Conservation (phyloP, 805 yeast genomes). For the Helenozyma baotianmanensis region DNA sequence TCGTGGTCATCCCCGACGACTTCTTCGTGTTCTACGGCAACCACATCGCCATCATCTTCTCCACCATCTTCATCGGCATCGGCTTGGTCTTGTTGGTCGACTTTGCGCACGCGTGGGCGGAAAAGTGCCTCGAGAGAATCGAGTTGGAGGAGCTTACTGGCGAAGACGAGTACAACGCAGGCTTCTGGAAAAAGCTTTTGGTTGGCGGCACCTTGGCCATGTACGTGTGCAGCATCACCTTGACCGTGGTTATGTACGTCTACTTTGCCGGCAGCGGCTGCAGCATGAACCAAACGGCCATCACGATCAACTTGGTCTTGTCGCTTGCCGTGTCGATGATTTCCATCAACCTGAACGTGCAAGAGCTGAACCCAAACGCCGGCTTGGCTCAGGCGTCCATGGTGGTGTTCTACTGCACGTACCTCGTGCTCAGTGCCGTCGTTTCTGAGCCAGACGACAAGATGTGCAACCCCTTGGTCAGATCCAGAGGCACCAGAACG, state of each 20-base stretch:
- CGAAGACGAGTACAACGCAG: constrained; percentile 43
- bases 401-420: constrained; percentile 92
- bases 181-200: constrained; percentile 74
- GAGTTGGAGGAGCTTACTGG: constrained; percentile 65
- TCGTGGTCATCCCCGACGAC: constrained; percentile 71
- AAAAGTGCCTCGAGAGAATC: constrained; percentile 83
- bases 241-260: constrained; percentile 76
- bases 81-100: constrained; percentile 90
- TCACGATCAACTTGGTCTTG: constrained; percentile 67
- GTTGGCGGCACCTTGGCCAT: constrained; percentile 83
- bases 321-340: constrained; percentile 60
- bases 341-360: constrained; percentile 78
- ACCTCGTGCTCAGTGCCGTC: constrained; percentile 85
- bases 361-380: constrained; percentile 89
- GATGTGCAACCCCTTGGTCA: constrained; percentile 83
- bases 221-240: constrained; percentile 69
- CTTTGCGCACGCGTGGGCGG: constrained; percentile 99
- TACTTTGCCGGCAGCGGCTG: constrained; percentile 82
- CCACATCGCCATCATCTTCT: constrained; percentile 77
- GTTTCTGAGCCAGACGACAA: constrained; percentile 95
- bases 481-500: constrained; percentile 87
- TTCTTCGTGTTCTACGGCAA: constrained; percentile 91
- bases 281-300: constrained; percentile 84
- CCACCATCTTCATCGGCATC: constrained; percentile 80
- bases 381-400: constrained; percentile 96